These are phyloP conservation scores for Tulasnella sp. DNA, from an alignment of 768 basidiomycete species.

Conservation along the genomic window DNA sequence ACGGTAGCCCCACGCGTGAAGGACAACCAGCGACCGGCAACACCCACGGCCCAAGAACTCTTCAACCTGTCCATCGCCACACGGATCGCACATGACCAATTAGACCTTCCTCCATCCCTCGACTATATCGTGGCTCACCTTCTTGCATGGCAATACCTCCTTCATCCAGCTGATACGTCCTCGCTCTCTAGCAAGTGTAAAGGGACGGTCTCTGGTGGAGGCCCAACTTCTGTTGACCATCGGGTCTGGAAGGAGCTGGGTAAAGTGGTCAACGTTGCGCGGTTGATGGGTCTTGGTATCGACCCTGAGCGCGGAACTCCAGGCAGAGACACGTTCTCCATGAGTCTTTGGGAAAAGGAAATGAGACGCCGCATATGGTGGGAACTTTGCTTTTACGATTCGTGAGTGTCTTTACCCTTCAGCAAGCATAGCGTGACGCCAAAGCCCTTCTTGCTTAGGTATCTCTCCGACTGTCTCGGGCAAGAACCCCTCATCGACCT, in stretches of 20 bases:
- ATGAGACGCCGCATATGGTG: slow-evolving; percentile 55
- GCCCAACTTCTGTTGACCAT: background rate
- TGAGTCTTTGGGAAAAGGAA: slow-evolving; percentile 24
- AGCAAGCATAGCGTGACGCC: slow-evolving; percentile 24
- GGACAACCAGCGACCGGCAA: background rate
- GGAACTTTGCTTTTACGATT: slow-evolving; percentile 66
- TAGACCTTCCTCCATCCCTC: slow-evolving; percentile 8
- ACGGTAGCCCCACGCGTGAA: too few relatives aligned
- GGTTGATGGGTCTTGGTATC: slow-evolving; percentile 44
- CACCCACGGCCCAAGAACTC: background rate
- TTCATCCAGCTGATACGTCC: slow-evolving; percentile 10
- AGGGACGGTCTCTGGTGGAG: slow-evolving; percentile 18
- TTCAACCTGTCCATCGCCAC: background rate
- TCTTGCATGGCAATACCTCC: slow-evolving; percentile 3
- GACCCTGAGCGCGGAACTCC: slow-evolving; percentile 31
- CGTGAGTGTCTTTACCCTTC: slow-evolving; percentile 36
- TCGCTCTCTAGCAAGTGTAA: background rate
- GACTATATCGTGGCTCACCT: slow-evolving; percentile 12
- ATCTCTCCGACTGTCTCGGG: slow-evolving; percentile 57
- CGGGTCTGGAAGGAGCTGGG: slow-evolving; percentile 32
- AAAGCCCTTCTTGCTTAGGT: slow-evolving; percentile 47
- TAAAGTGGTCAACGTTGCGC: slow-evolving; percentile 56
- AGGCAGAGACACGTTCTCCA: background rate
- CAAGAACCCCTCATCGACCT: slow-evolving; percentile 47
- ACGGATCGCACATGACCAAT: background rate